Conservation (phyloP, 2,329 filamentous ascomycete species). For the Talaromyces sp. region DNA sequence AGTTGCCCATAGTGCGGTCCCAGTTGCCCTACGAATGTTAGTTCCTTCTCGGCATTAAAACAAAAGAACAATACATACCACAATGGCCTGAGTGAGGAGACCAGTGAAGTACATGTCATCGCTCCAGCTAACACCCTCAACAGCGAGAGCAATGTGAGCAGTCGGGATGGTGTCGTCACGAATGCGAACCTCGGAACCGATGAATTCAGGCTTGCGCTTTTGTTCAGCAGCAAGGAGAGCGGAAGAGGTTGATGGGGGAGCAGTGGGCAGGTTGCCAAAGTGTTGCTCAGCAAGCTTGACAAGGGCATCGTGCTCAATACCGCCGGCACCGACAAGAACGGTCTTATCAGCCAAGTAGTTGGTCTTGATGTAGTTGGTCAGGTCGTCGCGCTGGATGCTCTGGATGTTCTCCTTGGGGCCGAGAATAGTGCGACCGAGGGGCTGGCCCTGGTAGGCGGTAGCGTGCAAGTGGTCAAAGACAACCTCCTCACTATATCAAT, state of each 20-base stretch:
- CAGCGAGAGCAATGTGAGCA: slow-evolving; percentile 95
- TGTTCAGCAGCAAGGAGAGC: slow-evolving; percentile 64
- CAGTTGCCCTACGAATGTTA: slow-evolving; percentile 65
- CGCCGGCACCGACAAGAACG: slow-evolving; percentile 94
- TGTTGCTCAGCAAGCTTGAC: slow-evolving; percentile 96
- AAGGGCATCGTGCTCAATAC: slow-evolving; percentile 86
- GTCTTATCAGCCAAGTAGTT: slow-evolving; percentile 99
- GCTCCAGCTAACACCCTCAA: slow-evolving; percentile 99
- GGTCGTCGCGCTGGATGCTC: slow-evolving; percentile 85
- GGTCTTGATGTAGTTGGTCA: slow-evolving; percentile 95
- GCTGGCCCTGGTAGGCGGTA: slow-evolving; percentile 94
- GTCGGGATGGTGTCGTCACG: slow-evolving; percentile 94
- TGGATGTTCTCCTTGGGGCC: slow-evolving; percentile 98
- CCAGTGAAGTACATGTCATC: slow-evolving; percentile 99
- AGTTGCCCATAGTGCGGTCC: slow-evolving; percentile 97
- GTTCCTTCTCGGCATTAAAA: not conserved
- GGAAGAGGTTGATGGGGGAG: slow-evolving; percentile 67
- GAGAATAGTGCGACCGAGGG: slow-evolving; percentile 93
- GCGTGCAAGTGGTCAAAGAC: slow-evolving; percentile 99
- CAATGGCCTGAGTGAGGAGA: slow-evolving; percentile 94
- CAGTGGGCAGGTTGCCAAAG: slow-evolving; percentile 73
- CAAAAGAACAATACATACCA: slow-evolving; percentile 32
- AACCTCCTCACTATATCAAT: slow-evolving; percentile 83
- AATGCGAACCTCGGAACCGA: slow-evolving; percentile 91
- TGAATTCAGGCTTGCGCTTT: slow-evolving; percentile 88